Evolutionary conservation across 768 basidiomycete species (phyloP), one percentile per base, ranked within the genome.

Genomic region (Amanita phalloides): DNA sequence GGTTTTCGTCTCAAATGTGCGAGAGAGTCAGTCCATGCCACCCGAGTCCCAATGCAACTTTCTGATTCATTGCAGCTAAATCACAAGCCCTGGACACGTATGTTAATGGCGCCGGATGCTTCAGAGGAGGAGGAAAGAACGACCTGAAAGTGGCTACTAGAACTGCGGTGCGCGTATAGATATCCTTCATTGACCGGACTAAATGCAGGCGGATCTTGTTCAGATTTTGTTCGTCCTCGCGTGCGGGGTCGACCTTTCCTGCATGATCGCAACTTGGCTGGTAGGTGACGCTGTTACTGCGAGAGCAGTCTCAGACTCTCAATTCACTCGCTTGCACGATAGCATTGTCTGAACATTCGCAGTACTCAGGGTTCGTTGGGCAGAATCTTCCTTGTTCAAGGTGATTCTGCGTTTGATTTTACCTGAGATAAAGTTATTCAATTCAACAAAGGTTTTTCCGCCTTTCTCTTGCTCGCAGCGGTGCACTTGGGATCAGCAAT

Each of bases 301-400:
- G 4, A 32, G 32, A 32, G 28, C 35, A 14, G 45, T 17, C 13
- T 14, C 42, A 7, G n/a, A 25, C 45, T 46, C 25, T n/a, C 14
- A 47, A 1, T n/a, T 39, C 17, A 39, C 38, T 1, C 20, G 7
- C 38, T 17, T 21, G 13, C 38, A 21, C 45, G 33, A 13, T 35
- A 64, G 63, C 59, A 62, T 52, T 64, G 63, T 47, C 28, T 61
- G 39, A 54, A 56, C 9, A 61, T 56, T 26, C 58, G 60, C 20
- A 61, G 60, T 28, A 53, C 57, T 4, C 63, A 61, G 53, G 60
- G 61, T 10, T 47, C 47, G 1, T 47, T 64, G 17, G 63, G 60
- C 8, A 61, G 54, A 51, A 36, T 48, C 25, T 62, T 64, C 54
- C 20, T 64, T 25, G 35, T 45, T 1, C 61, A 62, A 58, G 59